Evolutionary conservation across 2,329 filamentous ascomycete species (phyloP).

Genomic region (Chaetomiaceae sp.): DNA sequence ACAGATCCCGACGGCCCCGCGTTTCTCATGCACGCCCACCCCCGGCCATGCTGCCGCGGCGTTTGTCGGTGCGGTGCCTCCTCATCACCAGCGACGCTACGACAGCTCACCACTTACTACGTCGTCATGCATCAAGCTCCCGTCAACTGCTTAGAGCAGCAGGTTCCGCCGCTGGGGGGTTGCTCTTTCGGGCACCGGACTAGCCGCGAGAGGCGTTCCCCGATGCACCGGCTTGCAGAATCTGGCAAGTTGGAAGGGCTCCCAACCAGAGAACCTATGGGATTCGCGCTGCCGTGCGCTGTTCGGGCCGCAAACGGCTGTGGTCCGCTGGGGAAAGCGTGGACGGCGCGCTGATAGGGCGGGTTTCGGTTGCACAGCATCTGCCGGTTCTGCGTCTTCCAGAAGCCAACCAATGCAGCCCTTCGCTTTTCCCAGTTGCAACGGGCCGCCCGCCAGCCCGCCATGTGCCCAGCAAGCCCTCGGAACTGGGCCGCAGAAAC

Average conservation of each 20-base stretch:
- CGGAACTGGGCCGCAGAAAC: not conserved
- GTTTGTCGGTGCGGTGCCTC: too few relatives aligned
- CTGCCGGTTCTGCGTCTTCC: slow-evolving; percentile 10
- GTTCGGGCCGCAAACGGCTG: not conserved
- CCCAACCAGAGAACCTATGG: too few relatives aligned
- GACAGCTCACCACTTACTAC: too few relatives aligned
- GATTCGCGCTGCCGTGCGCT: not conserved
- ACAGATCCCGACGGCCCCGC: not conserved
- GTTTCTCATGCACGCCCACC: slow-evolving; percentile 6
- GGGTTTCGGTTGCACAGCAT: slow-evolving; percentile 11
- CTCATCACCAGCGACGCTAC: too few relatives aligned
- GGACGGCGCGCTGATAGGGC: slow-evolving; percentile 6
- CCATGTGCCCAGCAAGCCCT: slow-evolving; percentile 3
- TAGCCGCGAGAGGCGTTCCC: not conserved
- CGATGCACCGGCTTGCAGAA: slow-evolving; percentile 1
- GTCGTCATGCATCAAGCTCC: not conserved
- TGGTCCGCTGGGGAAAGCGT: not conserved
- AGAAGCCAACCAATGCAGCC: slow-evolving; percentile 14
- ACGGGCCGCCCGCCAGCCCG: not conserved
- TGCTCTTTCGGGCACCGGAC: not conserved
- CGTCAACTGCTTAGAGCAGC: not conserved
- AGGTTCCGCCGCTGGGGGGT: not conserved
- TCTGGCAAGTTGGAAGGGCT: too few relatives aligned
- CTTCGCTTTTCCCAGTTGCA: not conserved
- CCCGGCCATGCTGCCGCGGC: not conserved